A percentile compares a stretch with the other conserved stretches of the same genome.
phyloP scores from a whole-genome alignment of 176 grass and related monocot genomes.

The Microstegium vimineum region DNA sequence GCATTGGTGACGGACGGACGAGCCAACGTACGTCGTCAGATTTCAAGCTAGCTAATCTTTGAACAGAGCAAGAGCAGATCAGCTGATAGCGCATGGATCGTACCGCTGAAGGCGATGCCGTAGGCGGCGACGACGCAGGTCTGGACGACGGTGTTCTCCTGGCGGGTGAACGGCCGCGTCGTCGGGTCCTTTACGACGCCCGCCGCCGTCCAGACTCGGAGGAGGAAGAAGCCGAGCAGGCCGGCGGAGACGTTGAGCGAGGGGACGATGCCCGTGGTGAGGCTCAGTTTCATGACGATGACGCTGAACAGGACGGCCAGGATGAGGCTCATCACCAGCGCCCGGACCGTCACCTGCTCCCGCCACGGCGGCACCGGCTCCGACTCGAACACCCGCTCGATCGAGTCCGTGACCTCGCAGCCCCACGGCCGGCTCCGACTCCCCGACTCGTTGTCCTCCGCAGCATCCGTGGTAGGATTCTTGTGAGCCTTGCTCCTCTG shows the following conservation, averaged over 20 bases:
- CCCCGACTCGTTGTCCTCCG: neutral
- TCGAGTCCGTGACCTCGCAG: conserved; percentile 13
- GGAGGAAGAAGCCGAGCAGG: conserved; percentile 82
- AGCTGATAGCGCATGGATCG: conserved; percentile 43
- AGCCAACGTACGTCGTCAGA: no score
- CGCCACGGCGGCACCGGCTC: conserved; percentile 49
- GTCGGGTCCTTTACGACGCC: conserved; percentile 36
- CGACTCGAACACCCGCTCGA: conserved; percentile 52
- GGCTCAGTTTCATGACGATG: conserved; percentile 93
- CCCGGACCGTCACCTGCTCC: conserved; percentile 64
- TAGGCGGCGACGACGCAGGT: conserved; percentile 88
- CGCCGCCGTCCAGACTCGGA: conserved; percentile 45
- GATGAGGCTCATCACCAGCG: conserved; percentile 60
- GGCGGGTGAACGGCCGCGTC: conserved; percentile 56
- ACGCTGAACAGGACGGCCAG: conserved; percentile 61
- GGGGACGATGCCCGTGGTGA: conserved; percentile 79
- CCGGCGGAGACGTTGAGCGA: conserved; percentile 88
- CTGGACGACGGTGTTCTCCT: conserved; percentile 84
- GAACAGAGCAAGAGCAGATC: neutral
- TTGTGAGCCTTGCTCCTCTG: neutral
- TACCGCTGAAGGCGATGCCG: conserved; percentile 77
- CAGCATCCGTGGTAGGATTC: neutral
- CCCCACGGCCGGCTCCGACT: neutral
- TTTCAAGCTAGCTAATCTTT: no score
- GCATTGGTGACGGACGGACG: no score